Base-by-base conservation (phyloP, 2,329 filamentous ascomycete species). In the Stagonosporopsis rhizophila region DNA sequence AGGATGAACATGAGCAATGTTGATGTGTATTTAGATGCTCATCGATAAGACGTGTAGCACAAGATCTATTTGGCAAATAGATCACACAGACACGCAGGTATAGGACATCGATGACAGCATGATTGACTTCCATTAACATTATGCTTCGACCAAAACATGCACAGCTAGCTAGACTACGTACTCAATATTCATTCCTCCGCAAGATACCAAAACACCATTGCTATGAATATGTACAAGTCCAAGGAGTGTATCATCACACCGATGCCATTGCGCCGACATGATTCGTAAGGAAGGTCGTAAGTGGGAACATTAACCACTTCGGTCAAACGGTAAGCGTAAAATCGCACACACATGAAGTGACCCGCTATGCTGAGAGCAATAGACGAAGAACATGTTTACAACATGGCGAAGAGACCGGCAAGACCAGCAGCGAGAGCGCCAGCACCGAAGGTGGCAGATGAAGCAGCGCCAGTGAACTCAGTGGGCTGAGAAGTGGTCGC, bases 401-500 rank as follows among this genome's bases (percentile, higher is more conserved):
- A 60, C 56, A 74, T 52, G 23, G 64, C 67, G 35, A 73, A 63
- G 25, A 71, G 52, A 37, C 63, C 73, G 17, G 72, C 28, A 4
- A 74, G 44, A 48, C 67, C 72, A 30, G 66, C 71, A 12, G 60
- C 67, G 23, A 75, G 38, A 19, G 66, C 71, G 37, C 71, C 68
- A 25, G 65, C 17, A 34, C 60, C 66, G 37, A 60, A 57, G 25
- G 56, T 57, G 20, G 56, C 50, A 25, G 62, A 65, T 2, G 63
- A 41, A n/a, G 71, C 72, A 27, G 70, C 72, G 42, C 71, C 72
- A 19, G 72, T 71, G 65, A 66, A 75, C 54, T 70, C 60, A 55
- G 59, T 53, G 53, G 38, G 53, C 56, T 32, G 54, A 22, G 47
- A 35, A 11, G 52, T 30, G 19, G 59, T 53, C 12, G 44, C 54